A percentile compares a stretch with the other conserved stretches of the same genome.
Evolutionary conservation across 345 rosid species (phyloP).

Genomic region (Citrus hindsii): DNA sequence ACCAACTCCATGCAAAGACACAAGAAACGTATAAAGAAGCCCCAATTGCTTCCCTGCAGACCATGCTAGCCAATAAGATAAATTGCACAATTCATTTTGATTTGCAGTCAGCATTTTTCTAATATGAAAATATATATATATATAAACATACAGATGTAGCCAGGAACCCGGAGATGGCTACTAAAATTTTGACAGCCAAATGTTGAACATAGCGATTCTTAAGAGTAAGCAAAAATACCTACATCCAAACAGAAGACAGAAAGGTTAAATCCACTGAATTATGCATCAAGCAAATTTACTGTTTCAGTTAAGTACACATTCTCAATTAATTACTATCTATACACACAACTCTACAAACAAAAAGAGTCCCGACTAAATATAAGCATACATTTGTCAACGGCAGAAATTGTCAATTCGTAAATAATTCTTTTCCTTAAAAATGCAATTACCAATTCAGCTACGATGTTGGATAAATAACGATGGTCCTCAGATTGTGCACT

Average conservation of each 20-base stretch:
- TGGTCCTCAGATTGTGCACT: constrained; percentile 6
- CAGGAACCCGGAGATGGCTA: constrained; percentile 39
- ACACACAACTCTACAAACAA: background rate
- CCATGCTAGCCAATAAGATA: background rate
- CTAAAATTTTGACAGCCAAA: constrained; percentile 60
- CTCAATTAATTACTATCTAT: background rate
- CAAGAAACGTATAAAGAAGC: constrained; percentile 36
- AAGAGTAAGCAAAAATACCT: constrained; percentile 47
- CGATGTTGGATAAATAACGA: constrained; percentile 29
- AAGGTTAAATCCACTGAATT: background rate
- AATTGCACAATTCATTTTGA: background rate
- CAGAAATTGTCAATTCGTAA: background rate
- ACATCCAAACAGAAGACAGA: constrained; percentile 11
- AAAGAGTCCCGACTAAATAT: background rate
- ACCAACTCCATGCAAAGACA: constrained; percentile 46
- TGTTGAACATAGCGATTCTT: constrained; percentile 54
- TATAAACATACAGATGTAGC: constrained; percentile 46
- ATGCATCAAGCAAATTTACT: background rate
- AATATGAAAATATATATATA: background rate
- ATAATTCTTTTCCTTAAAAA: background rate
- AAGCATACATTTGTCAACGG: background rate
- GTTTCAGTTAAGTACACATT: background rate
- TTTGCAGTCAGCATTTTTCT: background rate
- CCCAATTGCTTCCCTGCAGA: constrained; percentile 55
- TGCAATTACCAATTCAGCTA: constrained; percentile 51